Evolutionary conservation across 2,329 filamentous ascomycete species (phyloP), one percentile per base, ranked within the genome.

Genomic region (Stromatinia cepivora): DNA sequence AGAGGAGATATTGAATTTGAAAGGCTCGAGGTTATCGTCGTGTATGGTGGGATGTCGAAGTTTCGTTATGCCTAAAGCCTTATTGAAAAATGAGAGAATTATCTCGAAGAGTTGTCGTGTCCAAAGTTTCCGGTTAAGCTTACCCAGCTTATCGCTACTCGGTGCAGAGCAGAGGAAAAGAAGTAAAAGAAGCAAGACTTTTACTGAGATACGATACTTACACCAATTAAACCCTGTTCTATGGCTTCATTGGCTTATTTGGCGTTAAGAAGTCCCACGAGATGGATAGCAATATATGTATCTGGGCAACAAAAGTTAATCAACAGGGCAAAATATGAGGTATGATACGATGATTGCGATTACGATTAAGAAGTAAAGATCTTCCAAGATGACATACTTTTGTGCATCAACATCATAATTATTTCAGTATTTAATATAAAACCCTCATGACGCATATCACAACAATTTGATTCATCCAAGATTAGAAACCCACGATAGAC

Each of bases 231-330:
- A 39, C 31, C 61, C 61, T 52, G 17, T 36, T 63, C 46, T 28
- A 63, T 52, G 46, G 59, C 31, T 52, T 50, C 45, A 62, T 62
- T 48, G 42, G 45, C 42, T 34, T 46, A 9, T 61, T 28, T 62
- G 42, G 58, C 58, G 58, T 62, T n/a, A 46, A 62, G 56, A 42
- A 42, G 56, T 62, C 58, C 42, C 42, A 57, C 54, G 54, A 57
- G 54, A 57, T 39, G 36, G 42, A 34, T 31, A 36, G 11, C 2
- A 46, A 5, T 50, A n/a, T 50, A 34, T 31, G 28, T 31, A 46
- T 61, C 57, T 42, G 45, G 59, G 59, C 59, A 62, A 62, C 45
- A 11, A 31, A 28, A 54, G n/a, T 53, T 53, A 53, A 4, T 36
- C 25, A 46, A 48, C 28, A 25, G 59, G 45, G 45, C 28, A 25